phyloP scores from a whole-genome alignment of 129 eudicot genomes.

The Mikania micrantha region DNA sequence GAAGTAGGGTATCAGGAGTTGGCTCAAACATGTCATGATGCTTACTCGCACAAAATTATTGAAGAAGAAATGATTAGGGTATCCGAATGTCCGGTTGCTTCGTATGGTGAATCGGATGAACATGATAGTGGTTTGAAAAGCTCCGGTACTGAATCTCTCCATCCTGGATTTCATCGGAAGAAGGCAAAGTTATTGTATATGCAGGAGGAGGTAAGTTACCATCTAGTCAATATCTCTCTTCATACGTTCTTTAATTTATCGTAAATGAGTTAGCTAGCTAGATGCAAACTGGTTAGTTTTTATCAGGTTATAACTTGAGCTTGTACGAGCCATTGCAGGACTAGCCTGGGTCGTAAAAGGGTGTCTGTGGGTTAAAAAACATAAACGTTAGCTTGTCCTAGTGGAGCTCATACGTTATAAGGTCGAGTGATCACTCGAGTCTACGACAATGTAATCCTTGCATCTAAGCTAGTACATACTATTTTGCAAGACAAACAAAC shows the following conservation, averaged over 20 bases:
- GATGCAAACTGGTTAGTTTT: too few relatives aligned
- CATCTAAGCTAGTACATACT: too few relatives aligned
- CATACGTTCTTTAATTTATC: not conserved
- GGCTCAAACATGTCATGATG: conserved; percentile 27
- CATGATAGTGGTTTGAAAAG: conserved; percentile 21
- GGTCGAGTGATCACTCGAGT: too few relatives aligned
- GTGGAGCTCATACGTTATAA: too few relatives aligned
- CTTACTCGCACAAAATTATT: conserved; percentile 27
- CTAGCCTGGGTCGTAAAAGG: too few relatives aligned
- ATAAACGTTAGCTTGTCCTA: too few relatives aligned
- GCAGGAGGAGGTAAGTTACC: conserved; percentile 68
- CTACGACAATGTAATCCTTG: too few relatives aligned
- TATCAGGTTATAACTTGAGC: too few relatives aligned
- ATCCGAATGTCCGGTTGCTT: conserved; percentile 13
- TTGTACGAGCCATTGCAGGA: too few relatives aligned
- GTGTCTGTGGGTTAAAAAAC: too few relatives aligned
- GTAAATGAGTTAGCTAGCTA: too few relatives aligned
- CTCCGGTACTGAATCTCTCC: conserved; percentile 30
- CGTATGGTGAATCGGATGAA: conserved; percentile 33
- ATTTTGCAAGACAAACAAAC: too few relatives aligned
- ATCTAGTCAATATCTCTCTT: not conserved
- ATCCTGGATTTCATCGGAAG: conserved; percentile 55
- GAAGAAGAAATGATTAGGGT: conserved; percentile 33
- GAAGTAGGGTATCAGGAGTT: conserved; percentile 25
- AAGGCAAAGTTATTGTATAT: conserved; percentile 58